phyloP scores from a whole-genome alignment of 495 filamentous ascomycete species.

The Opeltia flavorubescens region DNA sequence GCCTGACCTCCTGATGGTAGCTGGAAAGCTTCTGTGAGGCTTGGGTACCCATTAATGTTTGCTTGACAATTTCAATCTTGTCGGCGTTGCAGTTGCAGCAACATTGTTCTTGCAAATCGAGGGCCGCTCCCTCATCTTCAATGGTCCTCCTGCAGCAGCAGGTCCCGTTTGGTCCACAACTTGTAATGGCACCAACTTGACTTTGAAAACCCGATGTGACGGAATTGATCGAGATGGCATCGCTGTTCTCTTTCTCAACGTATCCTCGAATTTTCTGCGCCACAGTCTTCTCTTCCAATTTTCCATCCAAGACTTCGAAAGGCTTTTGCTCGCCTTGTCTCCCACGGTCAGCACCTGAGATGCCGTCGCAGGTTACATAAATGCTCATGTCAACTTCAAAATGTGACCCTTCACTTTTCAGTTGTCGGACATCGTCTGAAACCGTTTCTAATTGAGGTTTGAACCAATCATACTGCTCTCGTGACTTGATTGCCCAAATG shows the following conservation, averaged over 20 bases:
- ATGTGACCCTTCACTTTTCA: conserved; percentile 18
- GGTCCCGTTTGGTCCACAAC: conserved; percentile 25
- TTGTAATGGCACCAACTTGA: not conserved
- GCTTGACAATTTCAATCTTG: not conserved
- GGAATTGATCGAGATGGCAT: conserved; percentile 16
- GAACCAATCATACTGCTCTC: conserved; percentile 56
- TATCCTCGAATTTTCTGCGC: conserved; percentile 1
- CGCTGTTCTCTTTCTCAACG: conserved; percentile 7
- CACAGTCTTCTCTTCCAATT: not conserved
- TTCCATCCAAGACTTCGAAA: not conserved
- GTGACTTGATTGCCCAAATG: conserved; percentile 57
- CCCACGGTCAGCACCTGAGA: conserved; percentile 14
- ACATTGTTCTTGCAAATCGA: not conserved
- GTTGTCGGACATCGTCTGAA: conserved; percentile 33
- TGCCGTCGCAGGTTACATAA: conserved; percentile 47
- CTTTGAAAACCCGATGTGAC: conserved; percentile 5
- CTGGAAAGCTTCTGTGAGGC: conserved; percentile 7
- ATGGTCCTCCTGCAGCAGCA: conserved; percentile 41
- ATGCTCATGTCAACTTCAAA: conserved; percentile 39
- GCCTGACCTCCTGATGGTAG: not conserved
- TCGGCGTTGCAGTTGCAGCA: conserved; percentile 2
- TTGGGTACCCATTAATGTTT: conserved; percentile 39
- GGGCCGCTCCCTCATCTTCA: conserved; percentile 30
- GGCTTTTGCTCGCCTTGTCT: not conserved
- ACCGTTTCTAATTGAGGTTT: conserved; percentile 44